phyloP scores from a whole-genome alignment of 495 filamentous ascomycete genomes.

The Lophium mytilinum region DNA sequence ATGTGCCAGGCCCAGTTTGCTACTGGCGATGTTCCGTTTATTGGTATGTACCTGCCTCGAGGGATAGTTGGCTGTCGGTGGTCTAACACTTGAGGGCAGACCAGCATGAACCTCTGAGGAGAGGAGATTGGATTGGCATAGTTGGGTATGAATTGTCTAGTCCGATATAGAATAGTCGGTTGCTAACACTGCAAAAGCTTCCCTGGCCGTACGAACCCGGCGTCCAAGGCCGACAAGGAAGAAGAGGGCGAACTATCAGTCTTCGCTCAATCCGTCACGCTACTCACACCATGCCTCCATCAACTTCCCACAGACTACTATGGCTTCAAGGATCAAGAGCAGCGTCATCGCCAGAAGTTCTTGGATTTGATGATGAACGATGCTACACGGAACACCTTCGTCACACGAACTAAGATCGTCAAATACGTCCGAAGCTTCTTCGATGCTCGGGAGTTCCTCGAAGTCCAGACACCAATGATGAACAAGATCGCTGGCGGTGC shows the following conservation, averaged over 20 bases:
- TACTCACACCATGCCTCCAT: conserved; percentile 87
- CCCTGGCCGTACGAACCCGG: conserved; percentile 79
- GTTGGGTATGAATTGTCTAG: conserved; percentile 42
- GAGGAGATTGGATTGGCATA: conserved; percentile 88
- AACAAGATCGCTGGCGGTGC: conserved; percentile 92
- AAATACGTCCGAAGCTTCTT: conserved; percentile 80
- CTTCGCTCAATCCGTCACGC: conserved; percentile 76
- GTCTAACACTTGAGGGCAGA: conserved; percentile 36
- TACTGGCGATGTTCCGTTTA: conserved; percentile 55
- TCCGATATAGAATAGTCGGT: too few relatives aligned
- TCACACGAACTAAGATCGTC: conserved; percentile 76
- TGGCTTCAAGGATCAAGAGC: conserved; percentile 91
- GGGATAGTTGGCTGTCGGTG: too few relatives aligned
- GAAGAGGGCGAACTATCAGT: conserved; percentile 83
- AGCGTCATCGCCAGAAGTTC: conserved; percentile 82
- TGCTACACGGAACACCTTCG: conserved; percentile 66
- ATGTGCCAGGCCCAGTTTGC: conserved; percentile 78
- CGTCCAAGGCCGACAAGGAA: too few relatives aligned
- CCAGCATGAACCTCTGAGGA: conserved; percentile 82
- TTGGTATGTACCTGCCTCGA: neutral
- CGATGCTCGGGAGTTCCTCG: conserved; percentile 74
- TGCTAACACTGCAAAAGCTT: conserved; percentile 32
- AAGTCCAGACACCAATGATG: conserved; percentile 98
- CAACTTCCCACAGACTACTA: conserved; percentile 82
- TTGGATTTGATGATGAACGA: conserved; percentile 97